Conservation (phyloP, 148 eudicot genomes). For the Rhododendron henanense region DNA sequence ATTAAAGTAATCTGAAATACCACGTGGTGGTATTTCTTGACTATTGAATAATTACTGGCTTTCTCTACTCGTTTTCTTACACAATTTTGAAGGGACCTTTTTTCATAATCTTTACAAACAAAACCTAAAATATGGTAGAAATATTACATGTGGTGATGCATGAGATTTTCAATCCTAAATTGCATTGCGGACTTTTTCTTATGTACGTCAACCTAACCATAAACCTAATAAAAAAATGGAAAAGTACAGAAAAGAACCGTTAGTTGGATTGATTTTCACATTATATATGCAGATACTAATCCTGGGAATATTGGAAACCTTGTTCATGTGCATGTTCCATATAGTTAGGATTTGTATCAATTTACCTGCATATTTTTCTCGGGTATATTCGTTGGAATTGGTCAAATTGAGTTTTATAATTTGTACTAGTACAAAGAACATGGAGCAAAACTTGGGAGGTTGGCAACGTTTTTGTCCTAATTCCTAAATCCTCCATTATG, state of each 20-base stretch:
- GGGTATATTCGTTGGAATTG: neutral
- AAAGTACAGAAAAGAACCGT: neutral
- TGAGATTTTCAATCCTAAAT: neutral
- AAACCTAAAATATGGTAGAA: too few species aligned
- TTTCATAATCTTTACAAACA: too few species aligned
- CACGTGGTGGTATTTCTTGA: too few species aligned
- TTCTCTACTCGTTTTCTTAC: neutral
- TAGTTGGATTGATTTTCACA: neutral
- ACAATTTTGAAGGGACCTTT: too few species aligned
- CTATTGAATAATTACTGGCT: too few species aligned
- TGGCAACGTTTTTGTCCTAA: neutral
- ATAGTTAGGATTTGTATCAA: neutral
- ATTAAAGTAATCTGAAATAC: too few species aligned
- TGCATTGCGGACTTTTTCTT: neutral
- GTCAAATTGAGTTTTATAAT: neutral
- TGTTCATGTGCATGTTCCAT: neutral
- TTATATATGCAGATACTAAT: too few species aligned
- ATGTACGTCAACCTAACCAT: neutral
- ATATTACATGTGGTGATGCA: neutral
- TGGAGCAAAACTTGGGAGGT: neutral
- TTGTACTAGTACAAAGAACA: neutral
- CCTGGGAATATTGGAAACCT: neutral
- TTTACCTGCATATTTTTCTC: neutral
- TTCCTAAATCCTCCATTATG: neutral
- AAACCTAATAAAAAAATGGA: too few species aligned